Conservation (phyloP, 129 eudicot species). For the Cynara cardunculus region DNA sequence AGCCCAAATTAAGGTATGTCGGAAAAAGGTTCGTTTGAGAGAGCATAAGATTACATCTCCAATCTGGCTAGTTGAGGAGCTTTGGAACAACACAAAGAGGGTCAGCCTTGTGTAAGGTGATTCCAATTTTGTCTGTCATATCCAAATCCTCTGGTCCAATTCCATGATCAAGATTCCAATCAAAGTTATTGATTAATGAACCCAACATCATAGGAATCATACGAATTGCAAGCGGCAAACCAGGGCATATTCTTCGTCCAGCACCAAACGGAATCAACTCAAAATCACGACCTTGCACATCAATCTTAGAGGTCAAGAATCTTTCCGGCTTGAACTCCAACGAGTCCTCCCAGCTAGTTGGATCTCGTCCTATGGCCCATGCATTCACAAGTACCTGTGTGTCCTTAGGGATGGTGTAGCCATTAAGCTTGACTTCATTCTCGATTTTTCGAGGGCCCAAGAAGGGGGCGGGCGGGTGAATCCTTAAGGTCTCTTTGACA, state of each 20-base stretch:
- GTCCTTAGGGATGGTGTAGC: conserved; percentile 21
- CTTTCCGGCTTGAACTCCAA: conserved; percentile 25
- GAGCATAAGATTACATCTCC: no score
- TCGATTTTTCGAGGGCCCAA: conserved; percentile 27
- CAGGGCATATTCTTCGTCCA: conserved; percentile 36
- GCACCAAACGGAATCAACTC: conserved; percentile 37
- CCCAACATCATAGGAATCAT: conserved; percentile 30
- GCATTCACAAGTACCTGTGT: conserved; percentile 33
- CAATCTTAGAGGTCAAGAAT: conserved; percentile 12
- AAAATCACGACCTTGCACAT: conserved; percentile 23
- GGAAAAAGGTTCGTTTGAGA: no score
- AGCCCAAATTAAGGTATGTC: no score
- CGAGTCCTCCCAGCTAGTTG: conserved; percentile 17
- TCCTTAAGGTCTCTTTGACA: conserved; percentile 42
- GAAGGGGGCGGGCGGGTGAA: conserved; percentile 31
- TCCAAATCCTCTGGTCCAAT: neutral
- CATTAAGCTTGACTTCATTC: conserved; percentile 7
- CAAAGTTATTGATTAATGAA: conserved; percentile 27
- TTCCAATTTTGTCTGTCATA: conserved; percentile 17
- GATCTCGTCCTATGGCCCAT: conserved; percentile 34
- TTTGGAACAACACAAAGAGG: conserved; percentile 21
- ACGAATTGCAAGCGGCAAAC: conserved; percentile 31
- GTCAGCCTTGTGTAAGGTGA: conserved; percentile 22
- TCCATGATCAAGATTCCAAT: conserved; percentile 11
- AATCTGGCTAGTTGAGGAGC: conserved; percentile 2